phyloP scores from a whole-genome alignment of 1,284 basidiomycete species.

The Ustilago trichophora region DNA sequence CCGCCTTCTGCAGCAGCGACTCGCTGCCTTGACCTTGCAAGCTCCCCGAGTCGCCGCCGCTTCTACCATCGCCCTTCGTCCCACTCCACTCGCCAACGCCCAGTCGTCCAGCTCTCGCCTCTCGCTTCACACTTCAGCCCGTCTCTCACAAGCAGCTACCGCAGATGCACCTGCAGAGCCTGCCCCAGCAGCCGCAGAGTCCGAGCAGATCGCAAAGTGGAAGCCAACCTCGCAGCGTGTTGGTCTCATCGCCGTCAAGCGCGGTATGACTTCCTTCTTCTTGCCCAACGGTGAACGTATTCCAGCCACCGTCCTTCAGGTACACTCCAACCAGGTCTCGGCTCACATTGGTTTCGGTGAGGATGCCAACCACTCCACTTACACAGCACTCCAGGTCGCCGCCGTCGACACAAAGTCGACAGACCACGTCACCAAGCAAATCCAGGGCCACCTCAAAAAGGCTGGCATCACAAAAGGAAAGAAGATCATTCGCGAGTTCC shows the following conservation, averaged over 20 bases:
- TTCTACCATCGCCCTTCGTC: conserved; percentile 5
- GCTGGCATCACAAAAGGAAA: conserved; percentile 82
- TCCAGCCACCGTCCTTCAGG: conserved; percentile 94
- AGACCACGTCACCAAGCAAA: conserved; percentile 77
- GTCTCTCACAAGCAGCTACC: conserved; percentile 19
- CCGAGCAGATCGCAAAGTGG: conserved; percentile 70
- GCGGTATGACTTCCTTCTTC: conserved; percentile 95
- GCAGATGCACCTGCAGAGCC: conserved; percentile 4
- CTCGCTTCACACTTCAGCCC: conserved; percentile 27
- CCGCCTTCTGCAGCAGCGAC: conserved; percentile 37
- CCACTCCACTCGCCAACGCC: neutral
- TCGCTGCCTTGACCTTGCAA: conserved; percentile 21
- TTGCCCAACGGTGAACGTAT: conserved; percentile 84
- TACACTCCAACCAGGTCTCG: conserved; percentile 68
- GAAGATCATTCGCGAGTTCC: conserved; percentile 87
- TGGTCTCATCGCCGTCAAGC: conserved; percentile 91
- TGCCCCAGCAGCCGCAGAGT: neutral
- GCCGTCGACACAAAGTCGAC: conserved; percentile 71
- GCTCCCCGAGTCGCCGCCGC: conserved; percentile 13
- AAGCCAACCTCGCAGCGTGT: conserved; percentile 82
- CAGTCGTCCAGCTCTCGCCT: conserved; percentile 3
- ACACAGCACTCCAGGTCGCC: conserved; percentile 68
- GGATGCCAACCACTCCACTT: conserved; percentile 21
- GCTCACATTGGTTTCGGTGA: conserved; percentile 44
- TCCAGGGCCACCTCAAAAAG: conserved; percentile 86